Conservation (phyloP, 441 rosid species). For the Gossypium laxum region DNA sequence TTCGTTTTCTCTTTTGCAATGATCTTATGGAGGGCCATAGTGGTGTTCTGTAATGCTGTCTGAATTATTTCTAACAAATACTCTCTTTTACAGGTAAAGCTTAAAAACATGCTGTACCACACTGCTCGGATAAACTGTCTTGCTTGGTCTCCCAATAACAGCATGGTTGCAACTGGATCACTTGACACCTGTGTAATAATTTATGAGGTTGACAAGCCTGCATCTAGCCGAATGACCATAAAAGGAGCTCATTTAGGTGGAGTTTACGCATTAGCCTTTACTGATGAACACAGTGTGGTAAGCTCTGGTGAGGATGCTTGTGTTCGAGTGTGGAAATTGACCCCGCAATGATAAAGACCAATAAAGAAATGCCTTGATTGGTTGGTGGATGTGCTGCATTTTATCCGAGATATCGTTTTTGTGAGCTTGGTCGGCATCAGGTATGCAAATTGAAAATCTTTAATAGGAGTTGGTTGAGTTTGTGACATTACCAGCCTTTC, state of each 20-base stretch:
- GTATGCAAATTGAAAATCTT: background rate
- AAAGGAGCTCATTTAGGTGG: slow-evolving; percentile 92
- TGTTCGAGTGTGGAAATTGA: slow-evolving; percentile 70
- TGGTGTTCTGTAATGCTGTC: background rate
- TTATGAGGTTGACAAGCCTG: slow-evolving; percentile 74
- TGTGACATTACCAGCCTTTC: slow-evolving; percentile 1
- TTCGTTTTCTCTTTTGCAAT: background rate
- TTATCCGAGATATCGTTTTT: slow-evolving; percentile 11
- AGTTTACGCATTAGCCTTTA: slow-evolving; percentile 78
- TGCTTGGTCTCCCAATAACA: slow-evolving; percentile 88
- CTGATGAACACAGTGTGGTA: slow-evolving; percentile 50
- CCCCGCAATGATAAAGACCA: slow-evolving; percentile 27
- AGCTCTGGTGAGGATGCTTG: slow-evolving; percentile 98
- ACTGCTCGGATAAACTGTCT: slow-evolving; percentile 89
- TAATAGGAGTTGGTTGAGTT: slow-evolving; percentile 5
- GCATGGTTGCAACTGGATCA: slow-evolving; percentile 80
- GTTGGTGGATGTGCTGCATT: slow-evolving; percentile 7
- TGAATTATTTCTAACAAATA: background rate
- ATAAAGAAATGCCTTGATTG: background rate
- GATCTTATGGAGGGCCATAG: background rate
- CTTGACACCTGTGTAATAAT: slow-evolving; percentile 79
- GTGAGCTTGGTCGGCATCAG: slow-evolving; percentile 7
- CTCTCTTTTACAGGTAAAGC: slow-evolving; percentile 44
- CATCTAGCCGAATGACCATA: slow-evolving; percentile 61
- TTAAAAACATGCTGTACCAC: slow-evolving; percentile 90